Base-by-base conservation (phyloP, 2,329 filamentous ascomycete genomes). In the Endoconidiophora laricicola region DNA sequence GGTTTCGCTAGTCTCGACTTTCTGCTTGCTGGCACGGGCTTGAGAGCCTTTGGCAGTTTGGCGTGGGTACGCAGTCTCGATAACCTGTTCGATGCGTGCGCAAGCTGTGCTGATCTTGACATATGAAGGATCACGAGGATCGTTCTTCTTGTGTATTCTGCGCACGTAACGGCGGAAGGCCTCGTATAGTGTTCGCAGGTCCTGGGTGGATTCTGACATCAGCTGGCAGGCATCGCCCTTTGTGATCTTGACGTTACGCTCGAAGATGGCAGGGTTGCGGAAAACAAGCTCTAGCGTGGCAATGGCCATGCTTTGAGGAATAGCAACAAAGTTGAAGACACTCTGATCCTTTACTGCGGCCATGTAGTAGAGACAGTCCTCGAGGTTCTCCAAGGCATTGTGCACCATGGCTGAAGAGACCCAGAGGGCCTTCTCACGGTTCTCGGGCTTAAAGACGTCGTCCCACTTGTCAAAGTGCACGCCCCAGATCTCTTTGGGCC, bases 251-350 rank as follows among this genome's bases (percentile, higher is more conserved):
- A 98, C 71, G 60, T 95, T 91, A 56, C 75, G 79, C 62, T 90
- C 67, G 62, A 94, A 93, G 52, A 98, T 79, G 54, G 72, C 73
- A 20, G 85, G 83, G 65, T 98, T 98, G 60, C 84, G 82, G 77
- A 96, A 98, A 58, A 90, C 83, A 16, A 86, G 70, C 58, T 95
- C 88, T 40, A 96, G 69, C 0, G 90, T 96, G 6, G 91, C 90
- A 63, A 98, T 95, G 48, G 90, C 91, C 91, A 98, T 98, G 56
- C 80, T 73, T 66, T 98, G 91, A 2, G 91, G 91, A 56, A 98
- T 98, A 51, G 90, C 90, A 44, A 87, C 87, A 65, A 98, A 98
- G 73, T 98, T 98, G 78, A 98, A 98, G 23, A 94, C 86, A 62
- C 86, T 94, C 69, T 98, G 91, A 62, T 98, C 91, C 57, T 82